phyloP scores from a whole-genome alignment of 176 grass and related monocot genomes.

The Puya raimondii region DNA sequence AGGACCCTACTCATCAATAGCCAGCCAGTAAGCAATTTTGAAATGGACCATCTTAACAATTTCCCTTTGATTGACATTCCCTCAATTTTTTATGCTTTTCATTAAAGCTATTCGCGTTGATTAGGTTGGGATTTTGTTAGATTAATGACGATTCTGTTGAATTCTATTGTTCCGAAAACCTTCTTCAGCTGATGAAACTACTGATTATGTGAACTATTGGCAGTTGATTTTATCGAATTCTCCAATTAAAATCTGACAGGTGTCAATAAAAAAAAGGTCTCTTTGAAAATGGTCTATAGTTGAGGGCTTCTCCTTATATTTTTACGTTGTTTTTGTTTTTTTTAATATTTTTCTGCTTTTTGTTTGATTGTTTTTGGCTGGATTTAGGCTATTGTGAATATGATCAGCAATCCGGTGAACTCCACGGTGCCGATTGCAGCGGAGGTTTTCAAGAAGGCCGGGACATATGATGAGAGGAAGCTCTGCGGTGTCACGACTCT shows the following conservation, averaged over 20 bases:
- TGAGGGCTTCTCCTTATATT: no score
- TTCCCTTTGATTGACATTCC: background rate
- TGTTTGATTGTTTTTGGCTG: background rate
- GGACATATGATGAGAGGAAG: constrained; percentile 73
- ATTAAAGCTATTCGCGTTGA: background rate
- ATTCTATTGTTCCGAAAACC: no score
- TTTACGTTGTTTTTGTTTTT: background rate
- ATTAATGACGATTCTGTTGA: no score
- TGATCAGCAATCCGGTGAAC: constrained; percentile 97
- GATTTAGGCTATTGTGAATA: constrained; percentile 69
- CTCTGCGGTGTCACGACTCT: constrained; percentile 93
- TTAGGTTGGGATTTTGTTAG: background rate
- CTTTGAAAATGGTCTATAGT: background rate
- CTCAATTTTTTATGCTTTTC: background rate
- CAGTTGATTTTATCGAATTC: no score
- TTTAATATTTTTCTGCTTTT: background rate
- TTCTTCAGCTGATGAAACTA: background rate
- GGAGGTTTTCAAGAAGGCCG: constrained; percentile 94
- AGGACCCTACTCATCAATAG: background rate
- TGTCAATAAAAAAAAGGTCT: no score
- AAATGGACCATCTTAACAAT: background rate
- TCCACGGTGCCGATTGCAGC: constrained; percentile 75
- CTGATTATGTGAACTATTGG: background rate
- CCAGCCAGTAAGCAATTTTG: background rate
- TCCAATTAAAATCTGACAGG: no score